phyloP scores from a whole-genome alignment of 306 rosid species.

The Citrullus colocynthis region DNA sequence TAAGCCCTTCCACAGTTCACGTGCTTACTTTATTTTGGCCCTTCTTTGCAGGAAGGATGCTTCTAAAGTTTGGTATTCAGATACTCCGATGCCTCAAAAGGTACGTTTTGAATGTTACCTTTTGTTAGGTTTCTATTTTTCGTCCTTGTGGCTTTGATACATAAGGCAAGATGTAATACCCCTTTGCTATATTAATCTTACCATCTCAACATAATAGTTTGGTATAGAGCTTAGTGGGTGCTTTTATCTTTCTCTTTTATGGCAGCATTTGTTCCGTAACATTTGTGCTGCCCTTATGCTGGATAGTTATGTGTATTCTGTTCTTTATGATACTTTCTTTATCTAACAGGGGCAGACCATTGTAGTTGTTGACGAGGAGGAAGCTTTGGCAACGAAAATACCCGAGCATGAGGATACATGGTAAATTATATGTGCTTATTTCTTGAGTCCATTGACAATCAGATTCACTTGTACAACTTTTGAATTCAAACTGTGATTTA shows the following conservation, averaged over 20 bases:
- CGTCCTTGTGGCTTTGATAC: background rate
- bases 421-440: slow-evolving; percentile 23
- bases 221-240: background rate
- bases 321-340: background rate
- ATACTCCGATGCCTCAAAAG: slow-evolving; percentile 35
- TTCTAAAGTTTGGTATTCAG: slow-evolving; percentile 19
- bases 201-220: background rate
- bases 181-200: background rate
- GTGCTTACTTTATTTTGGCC: background rate
- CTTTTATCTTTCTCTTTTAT: background rate
- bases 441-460: background rate
- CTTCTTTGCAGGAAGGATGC: slow-evolving; percentile 34
- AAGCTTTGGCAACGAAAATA: slow-evolving; percentile 22
- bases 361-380: slow-evolving; percentile 73
- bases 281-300: background rate
- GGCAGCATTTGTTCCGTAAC: background rate
- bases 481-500: background rate
- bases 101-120: slow-evolving; percentile 19
- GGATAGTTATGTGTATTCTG: background rate
- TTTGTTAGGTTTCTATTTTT: slow-evolving; percentile 2
- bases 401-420: slow-evolving; percentile 34
- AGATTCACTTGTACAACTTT: background rate
- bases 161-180: background rate
- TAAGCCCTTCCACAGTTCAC: background rate
- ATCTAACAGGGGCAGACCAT: slow-evolving; percentile 41